These are phyloP conservation scores for Fusarium keratoplasticum DNA, from an alignment of 2,329 filamentous ascomycete genomes.

Conservation along the genomic window DNA sequence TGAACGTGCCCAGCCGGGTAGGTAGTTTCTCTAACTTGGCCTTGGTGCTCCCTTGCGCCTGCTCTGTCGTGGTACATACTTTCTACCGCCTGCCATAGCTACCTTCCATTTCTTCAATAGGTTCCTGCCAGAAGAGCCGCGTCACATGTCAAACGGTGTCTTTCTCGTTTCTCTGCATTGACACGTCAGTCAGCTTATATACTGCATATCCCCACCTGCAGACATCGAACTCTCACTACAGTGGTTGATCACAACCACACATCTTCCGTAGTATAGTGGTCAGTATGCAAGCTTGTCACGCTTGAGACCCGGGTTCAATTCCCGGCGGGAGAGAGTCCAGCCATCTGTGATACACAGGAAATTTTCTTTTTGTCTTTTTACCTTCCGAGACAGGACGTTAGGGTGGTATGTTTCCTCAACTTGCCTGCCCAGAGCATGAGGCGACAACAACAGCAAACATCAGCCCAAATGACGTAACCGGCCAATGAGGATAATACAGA, in stretches of 20 bases:
- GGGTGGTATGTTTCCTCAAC: background rate
- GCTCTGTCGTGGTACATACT: background rate
- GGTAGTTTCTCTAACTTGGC: background rate
- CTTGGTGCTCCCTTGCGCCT: background rate
- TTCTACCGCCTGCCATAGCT: background rate
- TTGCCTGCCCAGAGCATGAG: background rate
- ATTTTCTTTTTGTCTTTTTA: background rate
- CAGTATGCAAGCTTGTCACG: slow-evolving; percentile 34
- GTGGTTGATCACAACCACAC: slow-evolving; percentile 2
- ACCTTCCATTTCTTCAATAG: background rate
- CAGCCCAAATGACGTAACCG: background rate
- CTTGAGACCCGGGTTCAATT: background rate
- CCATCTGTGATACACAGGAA: background rate
- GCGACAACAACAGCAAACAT: background rate
- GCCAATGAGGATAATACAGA: slow-evolving; percentile 23
- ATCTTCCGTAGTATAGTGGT: slow-evolving; percentile 37
- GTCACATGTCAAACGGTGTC: background rate
- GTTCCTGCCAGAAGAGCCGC: background rate
- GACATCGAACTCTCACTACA: slow-evolving; percentile 7
- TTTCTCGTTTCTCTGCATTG: background rate
- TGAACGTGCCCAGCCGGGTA: background rate
- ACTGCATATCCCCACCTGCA: background rate
- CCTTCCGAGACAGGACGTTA: background rate
- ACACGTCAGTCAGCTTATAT: background rate
- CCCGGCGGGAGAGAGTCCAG: background rate